Percentiles rank a stretch among this genome's conserved stretches.
Conservation (phyloP, 2,329 filamentous ascomycete species). For the Cladophialophora bantiana region DNA sequence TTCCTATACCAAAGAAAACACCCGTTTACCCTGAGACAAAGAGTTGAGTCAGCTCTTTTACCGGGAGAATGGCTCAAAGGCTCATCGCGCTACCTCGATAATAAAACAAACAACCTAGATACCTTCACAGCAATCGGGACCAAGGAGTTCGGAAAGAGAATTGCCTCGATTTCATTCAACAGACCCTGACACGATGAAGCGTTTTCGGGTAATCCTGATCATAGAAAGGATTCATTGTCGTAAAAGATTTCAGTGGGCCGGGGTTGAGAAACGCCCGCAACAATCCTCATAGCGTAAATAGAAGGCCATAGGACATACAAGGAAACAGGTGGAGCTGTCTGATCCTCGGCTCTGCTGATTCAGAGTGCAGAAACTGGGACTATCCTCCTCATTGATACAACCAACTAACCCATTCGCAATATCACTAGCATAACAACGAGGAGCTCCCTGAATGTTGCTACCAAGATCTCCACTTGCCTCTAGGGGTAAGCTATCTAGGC, state of each 20-base stretch:
- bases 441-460: conserved; percentile 30
- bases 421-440: conserved; percentile 39
- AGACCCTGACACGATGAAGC: not conserved
- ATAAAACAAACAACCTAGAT: not conserved
- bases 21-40: not conserved
- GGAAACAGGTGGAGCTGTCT: no score
- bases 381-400: conserved; percentile 18
- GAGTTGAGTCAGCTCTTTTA: not conserved
- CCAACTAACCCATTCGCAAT: conserved; percentile 41
- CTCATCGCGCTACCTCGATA: not conserved
- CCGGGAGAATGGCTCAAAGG: not conserved
- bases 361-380: conserved; percentile 3
- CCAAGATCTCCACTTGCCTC: conserved; percentile 28
- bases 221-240: no score
- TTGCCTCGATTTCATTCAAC: not conserved
- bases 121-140: not conserved
- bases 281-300: no score
- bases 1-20: not conserved
- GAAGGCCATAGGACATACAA: no score
- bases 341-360: not conserved
- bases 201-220: no score
- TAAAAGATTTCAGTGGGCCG: no score
- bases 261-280: no score
- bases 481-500: conserved; percentile 24
- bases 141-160: not conserved